Base-by-base conservation (phyloP, 208 protist genomes). In the Leishmania amazonensis region DNA sequence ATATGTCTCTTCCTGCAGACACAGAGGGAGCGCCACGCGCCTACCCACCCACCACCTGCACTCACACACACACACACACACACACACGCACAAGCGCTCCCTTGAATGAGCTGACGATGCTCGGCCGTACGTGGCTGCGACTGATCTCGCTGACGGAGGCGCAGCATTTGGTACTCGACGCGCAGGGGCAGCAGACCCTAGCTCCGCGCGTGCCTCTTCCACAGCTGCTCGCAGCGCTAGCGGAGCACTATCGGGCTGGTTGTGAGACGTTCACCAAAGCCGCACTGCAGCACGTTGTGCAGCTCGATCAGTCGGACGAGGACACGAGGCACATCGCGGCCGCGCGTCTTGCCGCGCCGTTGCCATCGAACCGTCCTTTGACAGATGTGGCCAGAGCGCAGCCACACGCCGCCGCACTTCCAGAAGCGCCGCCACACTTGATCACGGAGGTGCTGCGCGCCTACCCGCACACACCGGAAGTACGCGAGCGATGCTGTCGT, bases 401-500 rank as follows among this genome's bases (percentile, higher is more conserved):
- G 42, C 1, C 47, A 35, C 15, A 8, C 47, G 19, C n/a, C 24
- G 13, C 65, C 2, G n/a, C 64, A 8, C 21, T 75, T 19, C 60
- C 81, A 62, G 38, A 75, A 40, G 54, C 76, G 62, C 49, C 45
- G 17, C 71, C 58, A 11, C 73, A 91, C 74, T 77, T 96, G 58
- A 71, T 93, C 17, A 78, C 94, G 51, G 85, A 91, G 65, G 68
- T 97, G 13, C 92, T 96, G 83, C 79, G 76, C 24, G 42, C 53
- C 38, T 91, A 92, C 74, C 84, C 87, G 42, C 87, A 97, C 83
- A 88, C 82, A 70, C 75, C 81, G 2, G 74, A 85, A 57, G 80
- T 96, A 19, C 90, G 94, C 65, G 94, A 94, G 82, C 79, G 85
- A 17, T 93, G 92, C 87, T 96, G 92, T 80, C 92, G 94, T 58